Conservation (phyloP, 495 filamentous ascomycete species). For the Lasiosphaeria ovina region DNA sequence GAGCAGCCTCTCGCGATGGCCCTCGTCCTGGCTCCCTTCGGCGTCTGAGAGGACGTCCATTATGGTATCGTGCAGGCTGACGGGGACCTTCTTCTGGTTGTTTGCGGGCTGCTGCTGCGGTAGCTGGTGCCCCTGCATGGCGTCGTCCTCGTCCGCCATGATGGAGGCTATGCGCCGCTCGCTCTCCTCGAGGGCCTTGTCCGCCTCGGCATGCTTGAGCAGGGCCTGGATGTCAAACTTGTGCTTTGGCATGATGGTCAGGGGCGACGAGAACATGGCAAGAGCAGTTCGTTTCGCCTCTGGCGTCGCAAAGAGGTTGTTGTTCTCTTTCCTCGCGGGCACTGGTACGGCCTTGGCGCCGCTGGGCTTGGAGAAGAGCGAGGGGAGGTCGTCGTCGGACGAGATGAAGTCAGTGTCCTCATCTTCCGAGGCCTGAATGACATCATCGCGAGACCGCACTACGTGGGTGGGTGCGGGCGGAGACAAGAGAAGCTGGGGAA, state of each 20-base stretch:
- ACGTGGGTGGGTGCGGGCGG: slow-evolving; percentile 27
- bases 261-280: slow-evolving; percentile 38
- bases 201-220: slow-evolving; percentile 56
- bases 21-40: slow-evolving; percentile 51
- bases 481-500: slow-evolving; percentile 21
- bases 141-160: slow-evolving; percentile 27
- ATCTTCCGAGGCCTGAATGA: slow-evolving; percentile 66
- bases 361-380: slow-evolving; percentile 19
- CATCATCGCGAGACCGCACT: slow-evolving; percentile 33
- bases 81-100: slow-evolving; percentile 16
- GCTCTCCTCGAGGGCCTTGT: slow-evolving; percentile 56
- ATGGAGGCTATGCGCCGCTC: slow-evolving; percentile 48
- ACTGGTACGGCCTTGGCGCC: slow-evolving; percentile 4
- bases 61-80: slow-evolving; percentile 35
- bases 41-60: slow-evolving; percentile 46
- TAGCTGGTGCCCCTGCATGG: slow-evolving; percentile 6
- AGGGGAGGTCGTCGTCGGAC: slow-evolving; percentile 25
- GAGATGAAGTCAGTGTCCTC: slow-evolving; percentile 37
- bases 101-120: not conserved
- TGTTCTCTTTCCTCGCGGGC: not conserved
- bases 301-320: slow-evolving; percentile 30
- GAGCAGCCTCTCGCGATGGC: slow-evolving; percentile 56
- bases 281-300: slow-evolving; percentile 40
- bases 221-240: slow-evolving; percentile 67
- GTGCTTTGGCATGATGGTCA: slow-evolving; percentile 55